Evolutionary conservation across 2,329 filamentous ascomycete species (phyloP), one percentile per base, ranked within the genome.

Genomic region (Fusarium caatingaense): DNA sequence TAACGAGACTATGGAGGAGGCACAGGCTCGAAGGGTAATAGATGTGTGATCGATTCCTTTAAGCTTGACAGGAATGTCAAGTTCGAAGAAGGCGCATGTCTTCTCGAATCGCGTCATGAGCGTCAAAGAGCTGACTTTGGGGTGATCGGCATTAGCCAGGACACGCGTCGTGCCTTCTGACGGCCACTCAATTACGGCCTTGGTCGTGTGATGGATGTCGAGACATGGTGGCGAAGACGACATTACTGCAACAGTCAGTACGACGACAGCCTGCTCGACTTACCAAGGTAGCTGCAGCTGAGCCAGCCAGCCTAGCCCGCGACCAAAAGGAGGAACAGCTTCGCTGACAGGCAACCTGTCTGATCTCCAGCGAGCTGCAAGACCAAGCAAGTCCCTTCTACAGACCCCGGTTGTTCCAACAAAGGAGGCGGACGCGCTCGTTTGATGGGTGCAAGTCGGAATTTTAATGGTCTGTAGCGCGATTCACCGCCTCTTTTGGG

Each of bases 311-410:
- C 34, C 55, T 25, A 27, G 21, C 46, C 46, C 45, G 45, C 41
- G 40, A 30, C 28, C 46, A 37, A 50, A 44, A 40, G 18, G 34
- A 66, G 62, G 62, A 65, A 56, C 62, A 67, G 64, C 64, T 66
- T 66, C 62, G 56, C 62, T 67, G 64, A 32, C 64, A 66, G 56
- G 64, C 62, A 32, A 57, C 51, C 56, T 48, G 46, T 32, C 45
- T 44, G 37, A 25, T 61, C 64, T 66, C 64, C 64, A 67, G 64
- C 48, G 62, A 28, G 64, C 64, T 67, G 64, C 64, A 51, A 66
- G 64, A 55, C 37, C 27, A 45, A 8, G 25, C 41, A 66, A n/a
- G 47, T 8, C 55, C 47, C 64, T 54, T 67, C 55, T 62, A 62
- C 62, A 66, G 64, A n/a, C 62, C 62, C 61, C 60, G 56, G 46